These are phyloP conservation scores for Candida ovalis DNA, from an alignment of 805 yeast genomes.

Conservation along the genomic window DNA sequence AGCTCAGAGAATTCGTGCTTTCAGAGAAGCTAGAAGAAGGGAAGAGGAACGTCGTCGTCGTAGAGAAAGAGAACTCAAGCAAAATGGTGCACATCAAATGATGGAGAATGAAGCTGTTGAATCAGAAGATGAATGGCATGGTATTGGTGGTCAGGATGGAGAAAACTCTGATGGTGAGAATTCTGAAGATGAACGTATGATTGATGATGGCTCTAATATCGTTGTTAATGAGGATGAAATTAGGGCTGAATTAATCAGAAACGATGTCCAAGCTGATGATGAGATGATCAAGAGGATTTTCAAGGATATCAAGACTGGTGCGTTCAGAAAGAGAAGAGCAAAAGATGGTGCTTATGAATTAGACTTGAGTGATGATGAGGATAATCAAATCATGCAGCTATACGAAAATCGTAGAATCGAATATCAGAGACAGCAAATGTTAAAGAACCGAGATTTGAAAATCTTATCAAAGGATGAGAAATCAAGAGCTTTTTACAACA, in stretches of 20 bases:
- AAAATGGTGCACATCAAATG: conserved; percentile 53
- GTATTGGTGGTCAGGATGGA: conserved; percentile 72
- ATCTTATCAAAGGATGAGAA: conserved; percentile 48
- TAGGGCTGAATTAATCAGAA: conserved; percentile 53
- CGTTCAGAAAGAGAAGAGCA: conserved; percentile 55
- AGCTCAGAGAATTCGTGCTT: conserved; percentile 20
- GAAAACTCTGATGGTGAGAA: conserved; percentile 56
- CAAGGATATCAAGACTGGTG: conserved; percentile 70
- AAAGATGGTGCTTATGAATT: conserved; percentile 50
- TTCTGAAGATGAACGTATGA: conserved; percentile 74
- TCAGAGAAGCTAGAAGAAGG: conserved; percentile 22
- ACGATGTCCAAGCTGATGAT: conserved; percentile 59
- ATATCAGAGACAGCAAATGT: conserved; percentile 45
- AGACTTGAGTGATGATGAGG: conserved; percentile 75
- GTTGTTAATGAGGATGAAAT: conserved; percentile 56
- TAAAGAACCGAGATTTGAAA: conserved; percentile 40
- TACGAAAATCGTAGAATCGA: conserved; percentile 32
- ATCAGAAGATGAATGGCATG: conserved; percentile 86
- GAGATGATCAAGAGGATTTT: conserved; percentile 61
- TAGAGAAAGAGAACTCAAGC: conserved; percentile 50
- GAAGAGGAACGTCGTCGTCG: conserved; percentile 23
- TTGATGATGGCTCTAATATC: conserved; percentile 62
- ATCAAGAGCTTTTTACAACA: conserved; percentile 63
- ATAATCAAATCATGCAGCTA: conserved; percentile 45
- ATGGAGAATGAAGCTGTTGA: conserved; percentile 84